These are phyloP conservation scores for Candida nitratophila DNA, from an alignment of 805 yeast species.

Conservation along the genomic window DNA sequence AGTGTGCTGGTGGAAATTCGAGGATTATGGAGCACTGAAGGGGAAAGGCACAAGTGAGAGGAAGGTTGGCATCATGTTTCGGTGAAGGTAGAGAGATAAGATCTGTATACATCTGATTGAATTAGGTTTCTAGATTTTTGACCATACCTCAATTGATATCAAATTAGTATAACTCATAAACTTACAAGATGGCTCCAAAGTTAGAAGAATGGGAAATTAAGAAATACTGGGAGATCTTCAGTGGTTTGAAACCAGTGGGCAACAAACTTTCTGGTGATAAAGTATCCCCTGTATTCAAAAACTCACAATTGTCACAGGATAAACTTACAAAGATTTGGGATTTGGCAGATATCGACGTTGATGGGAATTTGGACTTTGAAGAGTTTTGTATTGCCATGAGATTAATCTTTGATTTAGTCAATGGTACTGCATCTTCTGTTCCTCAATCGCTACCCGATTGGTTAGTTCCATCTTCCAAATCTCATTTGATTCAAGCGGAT, in stretches of 20 bases:
- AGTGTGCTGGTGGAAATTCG: too few species aligned
- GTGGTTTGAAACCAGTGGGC: slow-evolving; percentile 75
- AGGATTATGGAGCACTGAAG: too few species aligned
- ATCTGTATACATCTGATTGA: too few species aligned
- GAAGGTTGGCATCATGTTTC: too few species aligned
- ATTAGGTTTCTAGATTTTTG: too few species aligned
- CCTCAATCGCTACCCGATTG: slow-evolving; percentile 81
- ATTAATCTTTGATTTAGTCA: slow-evolving; percentile 83
- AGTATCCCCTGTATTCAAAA: slow-evolving; percentile 80
- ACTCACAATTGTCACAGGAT: slow-evolving; percentile 75
- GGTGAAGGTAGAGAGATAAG: too few species aligned
- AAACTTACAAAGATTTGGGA: slow-evolving; percentile 85
- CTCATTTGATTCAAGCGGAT: slow-evolving; percentile 80
- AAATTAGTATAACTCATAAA: background rate
- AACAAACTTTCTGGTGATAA: slow-evolving; percentile 80
- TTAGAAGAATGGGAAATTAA: slow-evolving; percentile 93
- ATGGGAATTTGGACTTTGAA: slow-evolving; percentile 89
- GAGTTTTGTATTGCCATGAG: slow-evolving; percentile 98
- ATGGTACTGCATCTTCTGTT: slow-evolving; percentile 48
- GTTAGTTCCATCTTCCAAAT: slow-evolving; percentile 87
- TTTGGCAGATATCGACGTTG: slow-evolving; percentile 85
- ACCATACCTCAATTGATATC: background rate
- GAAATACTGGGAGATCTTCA: slow-evolving; percentile 96
- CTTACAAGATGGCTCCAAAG: slow-evolving; percentile 37
- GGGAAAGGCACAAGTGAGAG: too few species aligned